Base-by-base conservation (phyloP, 2,329 filamentous ascomycete species). In the Tetracladium maxilliforme region DNA sequence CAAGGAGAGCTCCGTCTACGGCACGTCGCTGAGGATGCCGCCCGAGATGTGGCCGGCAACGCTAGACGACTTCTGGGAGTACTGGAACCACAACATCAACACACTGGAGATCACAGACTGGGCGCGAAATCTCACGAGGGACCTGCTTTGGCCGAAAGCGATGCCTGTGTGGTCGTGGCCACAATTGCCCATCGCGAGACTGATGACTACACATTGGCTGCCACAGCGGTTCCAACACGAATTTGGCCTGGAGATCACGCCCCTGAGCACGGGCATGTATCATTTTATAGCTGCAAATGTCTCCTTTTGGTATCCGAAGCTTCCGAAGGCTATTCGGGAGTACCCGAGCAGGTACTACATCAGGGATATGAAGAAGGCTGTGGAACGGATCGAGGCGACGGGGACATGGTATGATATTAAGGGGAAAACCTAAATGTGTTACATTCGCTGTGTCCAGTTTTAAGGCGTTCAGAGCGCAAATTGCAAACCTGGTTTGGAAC, bases 41-140 rank as follows among this genome's bases (percentile, higher is more conserved):
- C 32, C 39, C 4, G 42, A 41, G 21, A 41, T 43, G 39, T 45
- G 43, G 43, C 41, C 41, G 4, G 23, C 25, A 1, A 34, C 30
- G 2, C 27, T 40, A 7, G 29, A 35, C 3, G 39, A 39, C 9
- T 45, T 45, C 23, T 42, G 37, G 37, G 23, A 15, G 14, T 46
- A 47, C 29, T 47, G 43, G 43, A 35, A 47, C 26, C 26, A 35
- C 15, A 37, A 39, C 16, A 33, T 47, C 13, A 35, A 25, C 1
- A 35, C 30, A 10, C 29, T 45, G 14, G 32, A 39, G 24, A 31
- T 45, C 4, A 42, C 41, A 4, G 33, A 44, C 18, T 38, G 40
- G 33, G 48, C 48, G n/a, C 29, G 31, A 14, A 32, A 33, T 18
- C 30, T 47, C 13, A 34, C 30, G 14, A 28, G 22, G 14, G 37